A percentile compares a stretch with the other conserved stretches of the same genome.
These are phyloP conservation scores for Sporothrix humicola DNA, from an alignment of 2,329 filamentous ascomycete genomes.

Conservation along the genomic window DNA sequence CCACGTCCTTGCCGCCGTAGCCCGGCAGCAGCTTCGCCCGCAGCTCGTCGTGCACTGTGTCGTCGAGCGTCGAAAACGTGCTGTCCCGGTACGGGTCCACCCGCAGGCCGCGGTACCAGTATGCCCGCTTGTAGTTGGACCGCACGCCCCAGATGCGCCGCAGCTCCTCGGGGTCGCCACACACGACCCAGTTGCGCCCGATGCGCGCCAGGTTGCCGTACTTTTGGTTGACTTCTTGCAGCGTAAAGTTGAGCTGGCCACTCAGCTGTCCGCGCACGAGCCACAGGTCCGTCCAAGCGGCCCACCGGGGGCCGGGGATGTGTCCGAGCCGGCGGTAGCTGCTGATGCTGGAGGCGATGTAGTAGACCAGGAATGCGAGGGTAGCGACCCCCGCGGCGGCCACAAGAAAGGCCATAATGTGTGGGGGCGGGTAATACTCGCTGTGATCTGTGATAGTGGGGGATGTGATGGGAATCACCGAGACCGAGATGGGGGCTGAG, in stretches of 20 bases:
- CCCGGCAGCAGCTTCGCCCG: slow-evolving; percentile 46
- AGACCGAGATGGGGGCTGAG: not conserved
- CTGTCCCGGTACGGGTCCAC: slow-evolving; percentile 58
- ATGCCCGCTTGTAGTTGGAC: slow-evolving; percentile 40
- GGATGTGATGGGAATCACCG: not conserved
- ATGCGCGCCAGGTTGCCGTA: slow-evolving; percentile 43
- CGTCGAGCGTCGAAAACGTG: slow-evolving; percentile 56
- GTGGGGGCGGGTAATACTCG: not conserved
- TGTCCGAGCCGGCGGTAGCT: slow-evolving; percentile 39
- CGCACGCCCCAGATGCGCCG: slow-evolving; percentile 44
- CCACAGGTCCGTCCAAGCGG: slow-evolving; percentile 44
- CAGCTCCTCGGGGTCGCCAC: slow-evolving; percentile 42
- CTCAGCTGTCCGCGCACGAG: slow-evolving; percentile 42
- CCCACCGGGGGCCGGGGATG: slow-evolving; percentile 42
- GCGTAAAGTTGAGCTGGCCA: slow-evolving; percentile 40
- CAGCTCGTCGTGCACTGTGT: slow-evolving; percentile 49
- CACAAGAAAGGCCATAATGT: slow-evolving; percentile 19
- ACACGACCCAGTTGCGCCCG: slow-evolving; percentile 43
- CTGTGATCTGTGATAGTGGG: not conserved
- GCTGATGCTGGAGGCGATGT: slow-evolving; percentile 6
- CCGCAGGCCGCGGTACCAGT: slow-evolving; percentile 56
- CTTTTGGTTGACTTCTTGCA: slow-evolving; percentile 38
- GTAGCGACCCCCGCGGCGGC: slow-evolving; percentile 14
- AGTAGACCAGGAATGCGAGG: slow-evolving; percentile 14
- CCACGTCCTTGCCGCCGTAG: slow-evolving; percentile 44